Conservation (phyloP, 768 basidiomycete genomes). For the Tephrocybe sp. region DNA sequence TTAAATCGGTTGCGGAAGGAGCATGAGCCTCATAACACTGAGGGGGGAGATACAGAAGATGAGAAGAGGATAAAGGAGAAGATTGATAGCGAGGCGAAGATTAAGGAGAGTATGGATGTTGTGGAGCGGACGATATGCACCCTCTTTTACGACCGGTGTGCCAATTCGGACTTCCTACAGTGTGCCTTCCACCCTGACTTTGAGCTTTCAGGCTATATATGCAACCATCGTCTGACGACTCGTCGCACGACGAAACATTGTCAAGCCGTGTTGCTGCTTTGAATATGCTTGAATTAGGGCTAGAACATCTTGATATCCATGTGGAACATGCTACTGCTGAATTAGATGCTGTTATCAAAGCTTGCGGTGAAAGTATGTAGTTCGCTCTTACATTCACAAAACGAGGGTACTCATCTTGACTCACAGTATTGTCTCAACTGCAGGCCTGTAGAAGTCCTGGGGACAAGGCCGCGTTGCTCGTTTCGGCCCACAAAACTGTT, state of each 20-base stretch:
- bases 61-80: conserved; percentile 33
- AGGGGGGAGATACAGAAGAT: conserved; percentile 24
- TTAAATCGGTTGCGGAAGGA: conserved; percentile 24
- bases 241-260: conserved; percentile 86
- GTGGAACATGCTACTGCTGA: conserved; percentile 52
- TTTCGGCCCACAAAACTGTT: conserved; percentile 81
- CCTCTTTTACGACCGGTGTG: conserved; percentile 83
- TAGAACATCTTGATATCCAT: conserved; percentile 89
- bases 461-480: conserved; percentile 79
- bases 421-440: conserved; percentile 35
- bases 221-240: conserved; percentile 65
- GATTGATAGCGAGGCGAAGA: conserved; percentile 41
- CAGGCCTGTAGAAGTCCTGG: conserved; percentile 55
- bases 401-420: background rate
- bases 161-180: background rate
- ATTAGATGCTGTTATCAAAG: conserved; percentile 64
- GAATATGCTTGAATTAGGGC: conserved; percentile 84
- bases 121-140: conserved; percentile 74
- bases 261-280: conserved; percentile 88
- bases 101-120: conserved; percentile 64
- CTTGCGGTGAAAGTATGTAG: conserved; percentile 75
- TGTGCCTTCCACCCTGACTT: background rate
- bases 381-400: background rate
- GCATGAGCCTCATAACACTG: conserved; percentile 26
- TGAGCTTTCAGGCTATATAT: conserved; percentile 63